Evolutionary conservation across 2,329 filamentous ascomycete genomes (phyloP), one percentile per base, ranked within the genome.

Genomic region (Penicillium digitatum): DNA sequence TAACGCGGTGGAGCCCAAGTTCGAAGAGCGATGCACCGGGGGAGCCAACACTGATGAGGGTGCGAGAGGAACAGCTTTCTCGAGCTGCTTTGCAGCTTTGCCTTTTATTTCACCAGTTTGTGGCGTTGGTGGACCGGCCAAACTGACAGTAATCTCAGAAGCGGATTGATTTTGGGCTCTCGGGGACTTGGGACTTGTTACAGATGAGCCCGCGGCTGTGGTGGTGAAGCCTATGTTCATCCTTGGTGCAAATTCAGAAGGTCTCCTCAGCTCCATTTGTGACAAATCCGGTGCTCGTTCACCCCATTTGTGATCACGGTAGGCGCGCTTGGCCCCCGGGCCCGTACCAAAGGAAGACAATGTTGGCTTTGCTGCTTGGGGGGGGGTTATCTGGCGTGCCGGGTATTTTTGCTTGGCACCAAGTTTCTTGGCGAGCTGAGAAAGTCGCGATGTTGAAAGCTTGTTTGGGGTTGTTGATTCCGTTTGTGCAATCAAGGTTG

Each of bases 261-360:
- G 73, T 9, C 60, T 67, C 56, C 64, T 58, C n/a, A 77, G 59
- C 16, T 76, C 62, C 16, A 77, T 45, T 39, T 72, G 62, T 18
- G 58, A 66, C 22, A 70, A 64, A 57, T 75, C 65, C 16, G 75
- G 74, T n/a, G 63, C 60, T 38, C 64, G 67, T 31, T 76, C 74
- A 32, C 63, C 55, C 8, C 56, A 57, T 40, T 67, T 60, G 7
- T n/a, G 42, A 22, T 26, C n/a, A 9, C 26, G 31, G 22, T 24
- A 34, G 18, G 53, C 51, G 22, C 45, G 40, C 27, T 51, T 35
- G 8, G 5, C 7, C 5, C 12, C 39, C 3, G 22, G 22, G 20
- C 48, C 39, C 14, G 31, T 29, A n/a, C 31, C 48, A 22, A 45
- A 51, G 7, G 27, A 26, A 45, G 39, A 51, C 14, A 51, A 24